Evolutionary conservation across 2,329 filamentous ascomycete species (phyloP).

Genomic region (Myriangium duriaei): DNA sequence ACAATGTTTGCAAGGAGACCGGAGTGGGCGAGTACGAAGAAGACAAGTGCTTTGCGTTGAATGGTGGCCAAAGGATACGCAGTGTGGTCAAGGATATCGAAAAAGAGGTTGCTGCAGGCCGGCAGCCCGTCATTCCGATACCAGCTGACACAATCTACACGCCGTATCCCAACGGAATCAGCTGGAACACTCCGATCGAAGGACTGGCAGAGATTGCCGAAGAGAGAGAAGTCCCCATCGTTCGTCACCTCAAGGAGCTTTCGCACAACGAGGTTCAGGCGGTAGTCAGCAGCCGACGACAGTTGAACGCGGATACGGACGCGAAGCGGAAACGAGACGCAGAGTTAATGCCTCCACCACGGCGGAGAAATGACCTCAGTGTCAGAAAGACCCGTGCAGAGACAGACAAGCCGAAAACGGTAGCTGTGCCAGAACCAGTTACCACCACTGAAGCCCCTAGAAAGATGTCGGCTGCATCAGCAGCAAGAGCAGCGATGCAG

Average conservation of each 20-base stretch:
- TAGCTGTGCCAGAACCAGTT: constrained; percentile 13
- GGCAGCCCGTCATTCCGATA: constrained; percentile 37
- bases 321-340: constrained; percentile 18
- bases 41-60: constrained; percentile 34
- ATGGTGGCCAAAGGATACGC: constrained; percentile 34
- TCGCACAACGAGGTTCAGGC: constrained; percentile 30
- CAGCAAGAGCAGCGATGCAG: background rate
- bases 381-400: constrained; percentile 9
- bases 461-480: constrained; percentile 10
- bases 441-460: constrained; percentile 12
- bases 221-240: constrained; percentile 29
- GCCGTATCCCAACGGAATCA: constrained; percentile 29
- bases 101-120: constrained; percentile 35
- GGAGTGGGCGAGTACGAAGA: constrained; percentile 37
- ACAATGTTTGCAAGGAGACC: constrained; percentile 36
- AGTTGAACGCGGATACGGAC: constrained; percentile 4
- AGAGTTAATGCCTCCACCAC: constrained; percentile 22
- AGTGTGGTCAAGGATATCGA: constrained; percentile 39
- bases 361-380: constrained; percentile 6
- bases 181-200: constrained; percentile 23
- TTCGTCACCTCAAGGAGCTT: constrained; percentile 31
- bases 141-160: constrained; percentile 36
- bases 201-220: constrained; percentile 28
- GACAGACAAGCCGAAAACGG: constrained; percentile 13
- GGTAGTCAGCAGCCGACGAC: background rate